Evolutionary conservation across 1,139 yeast genomes (phyloP).

Genomic region (Debaryomycetaceae sp.): DNA sequence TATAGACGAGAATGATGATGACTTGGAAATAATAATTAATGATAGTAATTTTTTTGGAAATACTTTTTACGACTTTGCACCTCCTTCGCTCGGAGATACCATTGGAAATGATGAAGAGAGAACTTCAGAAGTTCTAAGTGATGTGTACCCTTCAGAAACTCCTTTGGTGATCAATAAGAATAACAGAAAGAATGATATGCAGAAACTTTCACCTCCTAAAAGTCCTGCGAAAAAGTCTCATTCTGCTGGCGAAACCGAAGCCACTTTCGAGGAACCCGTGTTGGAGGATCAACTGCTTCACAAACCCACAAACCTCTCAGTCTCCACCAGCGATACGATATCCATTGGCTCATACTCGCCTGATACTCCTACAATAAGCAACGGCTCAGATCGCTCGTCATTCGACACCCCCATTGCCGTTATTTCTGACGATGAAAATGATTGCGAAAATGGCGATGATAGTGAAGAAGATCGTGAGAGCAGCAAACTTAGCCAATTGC

Average conservation of each 20-base stretch:
- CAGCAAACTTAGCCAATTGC: slow-evolving; percentile 10
- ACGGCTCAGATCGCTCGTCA: neutral
- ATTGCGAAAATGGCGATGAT: slow-evolving; percentile 8
- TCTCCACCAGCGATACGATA: slow-evolving; percentile 11
- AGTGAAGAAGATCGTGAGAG: slow-evolving; percentile 8
- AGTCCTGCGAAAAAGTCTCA: neutral
- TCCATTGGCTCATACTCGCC: slow-evolving; percentile 39
- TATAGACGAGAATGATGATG: slow-evolving; percentile 16
- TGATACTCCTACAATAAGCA: slow-evolving; percentile 27
- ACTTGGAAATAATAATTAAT: slow-evolving; percentile 8
- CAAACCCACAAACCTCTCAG: neutral
- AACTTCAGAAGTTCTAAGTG: slow-evolving; percentile 42
- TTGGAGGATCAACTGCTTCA: neutral
- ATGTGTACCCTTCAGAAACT: slow-evolving; percentile 34
- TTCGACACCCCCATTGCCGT: slow-evolving; percentile 5
- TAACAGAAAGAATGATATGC: neutral
- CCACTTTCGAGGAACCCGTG: neutral
- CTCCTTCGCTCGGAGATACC: slow-evolving; percentile 5
- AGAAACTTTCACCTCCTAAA: neutral
- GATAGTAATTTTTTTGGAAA: slow-evolving; percentile 4
- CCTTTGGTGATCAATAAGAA: slow-evolving; percentile 38
- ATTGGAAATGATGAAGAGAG: slow-evolving; percentile 20
- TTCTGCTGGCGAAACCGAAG: neutral
- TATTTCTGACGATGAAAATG: slow-evolving; percentile 3
- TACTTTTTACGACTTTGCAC: slow-evolving; percentile 2